Percentiles rank a stretch among this genome's conserved stretches.
Evolutionary conservation across 805 yeast genomes (phyloP).

Genomic region (Lipomyces mesembrius): DNA sequence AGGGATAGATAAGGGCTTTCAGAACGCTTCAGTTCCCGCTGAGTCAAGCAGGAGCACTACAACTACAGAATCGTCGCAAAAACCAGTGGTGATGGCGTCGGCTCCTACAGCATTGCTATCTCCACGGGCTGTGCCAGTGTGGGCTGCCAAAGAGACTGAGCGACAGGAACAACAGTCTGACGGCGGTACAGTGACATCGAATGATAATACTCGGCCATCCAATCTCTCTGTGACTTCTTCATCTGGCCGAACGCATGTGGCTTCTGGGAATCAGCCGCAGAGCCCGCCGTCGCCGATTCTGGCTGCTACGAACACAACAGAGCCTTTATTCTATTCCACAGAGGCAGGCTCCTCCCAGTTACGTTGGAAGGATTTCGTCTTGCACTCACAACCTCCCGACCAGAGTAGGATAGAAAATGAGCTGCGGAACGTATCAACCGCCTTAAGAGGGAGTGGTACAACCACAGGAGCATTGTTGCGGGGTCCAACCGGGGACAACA

Average conservation of each 20-base stretch:
- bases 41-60: neutral
- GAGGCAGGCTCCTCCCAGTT: constrained; percentile 5
- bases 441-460: constrained; percentile 3
- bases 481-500: neutral
- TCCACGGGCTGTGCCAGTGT: constrained; percentile 27
- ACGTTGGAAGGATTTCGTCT: constrained; percentile 24
- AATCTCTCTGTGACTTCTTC: neutral
- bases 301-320: constrained; percentile 27
- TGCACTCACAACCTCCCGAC: constrained; percentile 21
- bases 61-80: neutral
- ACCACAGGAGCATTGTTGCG: neutral
- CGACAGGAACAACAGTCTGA: constrained; percentile 1
- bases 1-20: neutral
- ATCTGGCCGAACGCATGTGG: constrained; percentile 16
- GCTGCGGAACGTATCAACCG: constrained; percentile 7
- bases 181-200: neutral
- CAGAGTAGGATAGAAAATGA: constrained; percentile 18
- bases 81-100: neutral
- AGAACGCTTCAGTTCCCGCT: neutral
- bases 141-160: constrained; percentile 18
- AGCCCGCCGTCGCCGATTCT: constrained; percentile 25
- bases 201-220: neutral
- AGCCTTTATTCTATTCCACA: constrained; percentile 1
- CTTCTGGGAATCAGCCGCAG: constrained; percentile 2
- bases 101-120: constrained; percentile 11